These are phyloP conservation scores for Tolypocladium ophioglossoides DNA, from an alignment of 2,329 filamentous ascomycete species.

Conservation along the genomic window DNA sequence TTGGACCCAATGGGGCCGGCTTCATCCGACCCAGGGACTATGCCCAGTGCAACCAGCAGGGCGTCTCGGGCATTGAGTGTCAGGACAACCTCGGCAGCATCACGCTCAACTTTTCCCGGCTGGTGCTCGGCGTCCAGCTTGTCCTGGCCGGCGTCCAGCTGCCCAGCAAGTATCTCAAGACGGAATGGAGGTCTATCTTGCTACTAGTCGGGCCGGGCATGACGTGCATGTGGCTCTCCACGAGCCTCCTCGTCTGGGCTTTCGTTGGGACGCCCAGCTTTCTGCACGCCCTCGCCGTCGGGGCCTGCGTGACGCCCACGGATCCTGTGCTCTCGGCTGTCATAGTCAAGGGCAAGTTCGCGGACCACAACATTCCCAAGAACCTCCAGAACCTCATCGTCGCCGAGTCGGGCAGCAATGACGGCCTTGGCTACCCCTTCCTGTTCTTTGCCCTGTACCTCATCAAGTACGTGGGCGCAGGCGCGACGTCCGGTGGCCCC, in stretches of 20 bases:
- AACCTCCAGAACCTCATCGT: conserved; percentile 72
- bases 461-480: conserved; percentile 61
- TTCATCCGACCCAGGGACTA: conserved; percentile 69
- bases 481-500: conserved; percentile 47
- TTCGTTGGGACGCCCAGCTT: conserved; percentile 63
- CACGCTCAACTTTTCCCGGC: conserved; percentile 73
- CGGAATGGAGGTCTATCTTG: conserved; percentile 66
- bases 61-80: conserved; percentile 16
- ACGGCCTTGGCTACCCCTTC: conserved; percentile 83
- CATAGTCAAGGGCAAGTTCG: conserved; percentile 89
- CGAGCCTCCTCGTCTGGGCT: conserved; percentile 68
- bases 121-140: conserved; percentile 84
- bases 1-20: conserved; percentile 69
- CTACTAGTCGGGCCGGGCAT: conserved; percentile 76
- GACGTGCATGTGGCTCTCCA: conserved; percentile 76
- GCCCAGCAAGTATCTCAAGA: conserved; percentile 68
- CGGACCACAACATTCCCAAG: conserved; percentile 78
- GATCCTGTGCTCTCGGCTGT: conserved; percentile 82
- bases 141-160: conserved; percentile 83
- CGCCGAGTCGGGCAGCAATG: conserved; percentile 79
- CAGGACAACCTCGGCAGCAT: conserved; percentile 53
- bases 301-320: conserved; percentile 83
- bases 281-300: conserved; percentile 69
- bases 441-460: conserved; percentile 77
- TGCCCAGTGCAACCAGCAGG: conserved; percentile 31